These are phyloP conservation scores for Liquidambar formosana DNA, from an alignment of 164 flowering plant species.

Conservation along the genomic window DNA sequence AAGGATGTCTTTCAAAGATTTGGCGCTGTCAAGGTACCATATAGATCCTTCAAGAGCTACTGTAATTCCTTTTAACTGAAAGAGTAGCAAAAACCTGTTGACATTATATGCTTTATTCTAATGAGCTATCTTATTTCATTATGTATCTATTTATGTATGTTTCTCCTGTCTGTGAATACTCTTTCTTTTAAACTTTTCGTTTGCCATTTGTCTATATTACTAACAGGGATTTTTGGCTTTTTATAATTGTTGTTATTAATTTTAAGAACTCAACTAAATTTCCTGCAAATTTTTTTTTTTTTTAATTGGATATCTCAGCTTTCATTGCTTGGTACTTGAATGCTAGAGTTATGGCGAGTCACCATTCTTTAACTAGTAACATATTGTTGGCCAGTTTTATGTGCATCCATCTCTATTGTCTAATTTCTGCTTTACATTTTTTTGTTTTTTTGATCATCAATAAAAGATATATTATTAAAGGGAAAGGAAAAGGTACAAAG, in stretches of 20 bases:
- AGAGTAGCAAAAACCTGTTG: not conserved
- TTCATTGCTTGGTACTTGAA: no score
- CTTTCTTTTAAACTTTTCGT: not conserved
- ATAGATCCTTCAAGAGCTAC: not conserved
- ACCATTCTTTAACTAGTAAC: no score
- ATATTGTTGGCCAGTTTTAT: no score
- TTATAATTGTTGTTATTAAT: not conserved
- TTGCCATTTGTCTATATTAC: not conserved
- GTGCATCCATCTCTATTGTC: no score
- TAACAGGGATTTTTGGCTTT: not conserved
- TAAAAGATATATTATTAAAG: no score
- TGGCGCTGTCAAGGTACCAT: slow-evolving; percentile 14
- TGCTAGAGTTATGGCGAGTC: no score
- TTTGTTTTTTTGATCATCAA: no score
- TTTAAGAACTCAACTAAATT: not conserved
- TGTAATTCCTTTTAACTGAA: not conserved
- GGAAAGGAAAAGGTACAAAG: no score
- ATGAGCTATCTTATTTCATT: not conserved
- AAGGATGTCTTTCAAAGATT: slow-evolving; percentile 12
- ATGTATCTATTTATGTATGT: not conserved
- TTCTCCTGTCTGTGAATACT: not conserved
- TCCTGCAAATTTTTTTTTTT: not conserved
- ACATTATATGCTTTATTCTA: not conserved
- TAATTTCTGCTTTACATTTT: no score
- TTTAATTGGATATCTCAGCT: no score